Percentiles rank a stretch among this genome's conserved stretches.
Conservation (phyloP, 192 early-diverging fungal genomes). For the Rhizophagus clarus region DNA sequence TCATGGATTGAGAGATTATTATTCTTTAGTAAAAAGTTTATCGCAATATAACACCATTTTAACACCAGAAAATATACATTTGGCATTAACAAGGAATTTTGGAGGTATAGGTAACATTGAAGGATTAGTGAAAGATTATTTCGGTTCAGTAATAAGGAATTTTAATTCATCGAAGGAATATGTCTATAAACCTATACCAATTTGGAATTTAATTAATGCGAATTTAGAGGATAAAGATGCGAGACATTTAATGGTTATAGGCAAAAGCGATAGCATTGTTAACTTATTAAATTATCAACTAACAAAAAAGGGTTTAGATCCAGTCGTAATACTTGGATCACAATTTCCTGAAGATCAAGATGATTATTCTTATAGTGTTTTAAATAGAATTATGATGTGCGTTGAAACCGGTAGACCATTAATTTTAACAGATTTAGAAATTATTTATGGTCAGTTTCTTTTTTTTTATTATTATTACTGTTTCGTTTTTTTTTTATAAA, state of each 20-base stretch:
- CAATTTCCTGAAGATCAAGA: slow-evolving; percentile 34
- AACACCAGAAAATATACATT: slow-evolving; percentile 16
- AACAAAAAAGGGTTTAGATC: slow-evolving; percentile 18
- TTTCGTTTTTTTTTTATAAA: neutral
- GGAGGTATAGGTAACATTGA: slow-evolving; percentile 26
- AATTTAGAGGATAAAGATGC: slow-evolving; percentile 16
- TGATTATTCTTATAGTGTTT: slow-evolving; percentile 35
- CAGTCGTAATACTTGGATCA: slow-evolving; percentile 27
- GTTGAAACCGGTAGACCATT: slow-evolving; percentile 27
- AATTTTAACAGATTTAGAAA: slow-evolving; percentile 12
- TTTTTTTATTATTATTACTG: too few species aligned
- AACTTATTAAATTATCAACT: slow-evolving; percentile 30
- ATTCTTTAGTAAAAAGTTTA: slow-evolving; percentile 28
- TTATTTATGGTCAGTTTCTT: neutral
- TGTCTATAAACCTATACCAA: slow-evolving; percentile 11
- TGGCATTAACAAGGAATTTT: slow-evolving; percentile 28
- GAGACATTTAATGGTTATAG: slow-evolving; percentile 35
- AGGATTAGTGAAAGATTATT: neutral
- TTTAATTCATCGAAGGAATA: neutral
- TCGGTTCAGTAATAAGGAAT: neutral
- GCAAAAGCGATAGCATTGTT: slow-evolving; percentile 31
- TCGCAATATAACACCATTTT: neutral
- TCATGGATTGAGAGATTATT: slow-evolving; percentile 32
- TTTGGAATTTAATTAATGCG: slow-evolving; percentile 15
- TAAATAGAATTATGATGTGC: slow-evolving; percentile 35